These are phyloP conservation scores for Blastocystis sp. DNA, from an alignment of 352 stramenopile species.

Conservation along the genomic window DNA sequence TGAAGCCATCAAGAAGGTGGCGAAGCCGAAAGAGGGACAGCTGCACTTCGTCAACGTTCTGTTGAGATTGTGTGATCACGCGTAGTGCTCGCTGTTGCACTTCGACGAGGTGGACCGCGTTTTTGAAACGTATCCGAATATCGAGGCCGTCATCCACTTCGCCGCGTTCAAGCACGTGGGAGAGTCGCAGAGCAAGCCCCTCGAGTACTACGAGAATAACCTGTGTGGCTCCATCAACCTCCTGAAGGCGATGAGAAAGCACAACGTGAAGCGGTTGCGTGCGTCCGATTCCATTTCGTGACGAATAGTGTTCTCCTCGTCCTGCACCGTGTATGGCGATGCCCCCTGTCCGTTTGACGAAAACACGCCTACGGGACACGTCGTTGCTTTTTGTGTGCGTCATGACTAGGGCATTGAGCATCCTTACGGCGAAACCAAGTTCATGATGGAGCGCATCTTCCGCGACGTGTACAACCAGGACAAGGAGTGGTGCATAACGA, in stretches of 20 bases:
- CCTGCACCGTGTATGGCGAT: constrained; percentile 84
- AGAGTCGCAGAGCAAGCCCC: constrained; percentile 81
- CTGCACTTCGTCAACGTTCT: constrained; percentile 72
- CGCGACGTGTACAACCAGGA: constrained; percentile 79
- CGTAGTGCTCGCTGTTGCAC: constrained; percentile 78
- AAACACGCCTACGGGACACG: constrained; percentile 66
- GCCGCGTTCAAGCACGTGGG: constrained; percentile 86
- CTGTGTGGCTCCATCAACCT: constrained; percentile 81
- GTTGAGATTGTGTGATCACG: neutral
- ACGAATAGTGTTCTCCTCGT: constrained; percentile 82
- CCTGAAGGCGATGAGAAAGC: constrained; percentile 80
- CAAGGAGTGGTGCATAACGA: constrained; percentile 80
- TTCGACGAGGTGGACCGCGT: constrained; percentile 78
- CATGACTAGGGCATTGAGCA: constrained; percentile 81
- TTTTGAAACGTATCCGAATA: constrained; percentile 81
- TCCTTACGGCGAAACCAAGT: constrained; percentile 88
- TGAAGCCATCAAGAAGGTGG: constrained; percentile 80
- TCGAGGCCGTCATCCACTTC: constrained; percentile 84
- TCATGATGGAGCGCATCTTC: constrained; percentile 89
- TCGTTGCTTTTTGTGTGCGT: neutral
- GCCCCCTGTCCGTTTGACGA: constrained; percentile 72
- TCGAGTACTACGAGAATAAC: constrained; percentile 87
- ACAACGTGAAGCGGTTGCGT: constrained; percentile 77
- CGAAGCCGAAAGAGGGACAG: constrained; percentile 74
- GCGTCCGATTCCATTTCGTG: neutral